Percentiles rank a stretch among this genome's conserved stretches.
These are phyloP conservation scores for Ophiostoma triangulosporum DNA, from an alignment of 2,329 filamentous ascomycete genomes.

Conservation along the genomic window DNA sequence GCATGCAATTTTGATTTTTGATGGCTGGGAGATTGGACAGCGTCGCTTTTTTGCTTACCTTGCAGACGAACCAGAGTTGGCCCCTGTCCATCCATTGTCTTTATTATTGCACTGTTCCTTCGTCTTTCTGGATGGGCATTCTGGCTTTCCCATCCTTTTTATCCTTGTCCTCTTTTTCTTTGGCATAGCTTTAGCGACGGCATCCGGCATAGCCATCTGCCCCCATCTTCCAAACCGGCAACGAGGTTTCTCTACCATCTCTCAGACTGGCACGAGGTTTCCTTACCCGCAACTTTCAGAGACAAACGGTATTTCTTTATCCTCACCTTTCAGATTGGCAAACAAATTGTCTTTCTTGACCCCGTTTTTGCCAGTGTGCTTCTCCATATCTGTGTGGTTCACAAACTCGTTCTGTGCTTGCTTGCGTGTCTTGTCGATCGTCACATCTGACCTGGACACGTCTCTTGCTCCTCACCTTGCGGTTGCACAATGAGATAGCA, in stretches of 20 bases:
- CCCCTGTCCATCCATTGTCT: neutral
- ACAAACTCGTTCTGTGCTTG: neutral
- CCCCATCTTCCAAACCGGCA: too few species aligned
- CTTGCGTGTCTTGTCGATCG: neutral
- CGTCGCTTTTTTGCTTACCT: too few species aligned
- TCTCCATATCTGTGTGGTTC: neutral
- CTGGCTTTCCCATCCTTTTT: neutral
- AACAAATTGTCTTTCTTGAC: neutral
- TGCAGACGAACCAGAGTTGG: too few species aligned
- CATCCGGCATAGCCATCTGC: neutral
- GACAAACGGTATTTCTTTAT: too few species aligned
- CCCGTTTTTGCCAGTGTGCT: neutral
- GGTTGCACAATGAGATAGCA: slow-evolving; percentile 1
- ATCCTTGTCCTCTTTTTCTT: neutral
- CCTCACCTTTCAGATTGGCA: too few species aligned
- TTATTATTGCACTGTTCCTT: neutral
- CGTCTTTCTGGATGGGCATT: neutral
- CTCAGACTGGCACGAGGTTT: too few species aligned
- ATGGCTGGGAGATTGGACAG: too few species aligned
- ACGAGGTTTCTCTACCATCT: too few species aligned
- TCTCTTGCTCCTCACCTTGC: slow-evolving; percentile 1
- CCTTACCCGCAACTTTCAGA: too few species aligned
- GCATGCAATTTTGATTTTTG: too few species aligned
- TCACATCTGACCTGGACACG: neutral
- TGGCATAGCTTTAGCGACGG: neutral